phyloP scores from a whole-genome alignment of 2,329 filamentous ascomycete species.

The Fusarium virguliforme region DNA sequence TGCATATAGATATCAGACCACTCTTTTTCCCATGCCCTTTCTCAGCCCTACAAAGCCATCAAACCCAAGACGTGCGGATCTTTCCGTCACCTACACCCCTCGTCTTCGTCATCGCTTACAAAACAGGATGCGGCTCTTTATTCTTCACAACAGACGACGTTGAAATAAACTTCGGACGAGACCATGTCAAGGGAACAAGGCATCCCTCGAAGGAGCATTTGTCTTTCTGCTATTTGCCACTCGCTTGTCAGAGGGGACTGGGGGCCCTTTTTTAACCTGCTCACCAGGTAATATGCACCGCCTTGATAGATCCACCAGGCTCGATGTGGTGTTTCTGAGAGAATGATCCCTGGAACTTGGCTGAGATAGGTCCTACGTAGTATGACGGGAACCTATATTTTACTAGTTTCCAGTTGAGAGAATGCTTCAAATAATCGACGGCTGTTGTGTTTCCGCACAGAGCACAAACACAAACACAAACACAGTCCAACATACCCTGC shows the following conservation, averaged over 20 bases:
- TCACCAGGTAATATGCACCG: conserved; percentile 14
- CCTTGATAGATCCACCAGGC: conserved; percentile 2
- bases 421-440: not conserved
- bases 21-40: not conserved
- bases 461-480: not conserved
- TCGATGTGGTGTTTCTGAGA: not conserved
- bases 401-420: not conserved
- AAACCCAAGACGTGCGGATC: conserved; percentile 14
- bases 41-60: conserved; percentile 18
- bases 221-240: conserved; percentile 16
- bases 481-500: conserved; percentile 33
- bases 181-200: not conserved
- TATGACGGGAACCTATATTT: not conserved
- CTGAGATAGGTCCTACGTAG: not conserved
- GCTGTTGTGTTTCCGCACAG: no score
- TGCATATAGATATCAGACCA: conserved; percentile 1
- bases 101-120: conserved; percentile 41
- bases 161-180: conserved; percentile 41
- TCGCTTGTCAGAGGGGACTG: conserved; percentile 17
- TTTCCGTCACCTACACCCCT: conserved; percentile 10
- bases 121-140: conserved; percentile 17
- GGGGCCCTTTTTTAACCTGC: not conserved
- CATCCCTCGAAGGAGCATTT: not conserved
- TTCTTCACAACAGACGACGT: conserved; percentile 30
- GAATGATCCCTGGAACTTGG: not conserved